Evolutionary conservation across 495 filamentous ascomycete species (phyloP), one percentile per base, ranked within the genome.

Genomic region (Beverwykella pulmonaria): DNA sequence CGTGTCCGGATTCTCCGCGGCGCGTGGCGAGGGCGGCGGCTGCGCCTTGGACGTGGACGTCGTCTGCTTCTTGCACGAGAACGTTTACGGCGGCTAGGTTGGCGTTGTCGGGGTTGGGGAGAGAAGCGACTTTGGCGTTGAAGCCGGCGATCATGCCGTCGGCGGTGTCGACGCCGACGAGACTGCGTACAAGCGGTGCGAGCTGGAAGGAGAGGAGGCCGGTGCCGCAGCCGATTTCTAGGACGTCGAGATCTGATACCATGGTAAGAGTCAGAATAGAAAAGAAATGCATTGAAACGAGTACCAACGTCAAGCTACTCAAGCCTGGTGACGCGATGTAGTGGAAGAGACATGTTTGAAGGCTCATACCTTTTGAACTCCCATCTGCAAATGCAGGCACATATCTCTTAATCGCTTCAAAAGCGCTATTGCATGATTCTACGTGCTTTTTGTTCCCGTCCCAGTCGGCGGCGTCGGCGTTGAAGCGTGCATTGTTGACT

Each of bases 161-260:
- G 8, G 83, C 80, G 0, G 79, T 73, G 58, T 86, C 83, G 14
- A 86, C 75, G 29, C 82, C 82, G 14, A 81, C 78, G 19, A 84
- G 69, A 3, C 63, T 67, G 34, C 69, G 67, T 0, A 75, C 70
- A 50, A 74, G 71, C 0, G 82, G 81, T 0, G 82, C 78, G 26
- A 85, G 73, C 2, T 67, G 72, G 17, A 82, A 76, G 1, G 81
- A 83, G 1, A 86, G 75, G 5, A 84, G 75, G 50, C 83, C 83
- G 12, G 83, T 86, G 22, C 83, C 83, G 68, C 83, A 84, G 59
- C 83, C 83, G 15, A 86, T 80, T 73, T 86, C 83, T 20, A 86
- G 79, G 17, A 85, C 78, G 57, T 84, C 70, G 49, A 74, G 59
- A 15, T 71, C 70, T 71, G 23, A 26, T 4, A 19, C 4, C 7